Conservation (phyloP, 2,329 filamentous ascomycete species). For the Rosellinia necatrix region DNA sequence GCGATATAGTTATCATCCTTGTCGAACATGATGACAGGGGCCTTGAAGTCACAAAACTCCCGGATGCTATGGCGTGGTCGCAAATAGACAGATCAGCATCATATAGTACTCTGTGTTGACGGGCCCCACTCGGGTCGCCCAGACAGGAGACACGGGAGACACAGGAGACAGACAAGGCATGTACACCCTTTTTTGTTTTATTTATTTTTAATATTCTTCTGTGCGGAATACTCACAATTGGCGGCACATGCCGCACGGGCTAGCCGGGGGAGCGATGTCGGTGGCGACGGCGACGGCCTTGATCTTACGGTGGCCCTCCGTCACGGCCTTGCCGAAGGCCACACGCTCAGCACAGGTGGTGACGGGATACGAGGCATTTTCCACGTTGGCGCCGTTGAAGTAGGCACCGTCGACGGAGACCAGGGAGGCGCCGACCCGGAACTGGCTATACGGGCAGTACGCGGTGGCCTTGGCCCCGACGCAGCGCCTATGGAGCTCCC, state of each 20-base stretch:
- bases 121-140: too few relatives aligned
- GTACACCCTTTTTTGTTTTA: too few relatives aligned
- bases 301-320: conserved; percentile 61
- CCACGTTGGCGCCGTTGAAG: conserved; percentile 82
- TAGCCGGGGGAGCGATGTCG: conserved; percentile 70
- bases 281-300: conserved; percentile 85
- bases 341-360: conserved; percentile 95
- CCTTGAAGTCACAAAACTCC: conserved; percentile 71
- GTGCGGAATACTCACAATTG: conserved; percentile 89
- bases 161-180: too few relatives aligned
- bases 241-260: conserved; percentile 94
- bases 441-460: conserved; percentile 92
- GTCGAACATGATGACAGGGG: conserved; percentile 92
- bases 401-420: conserved; percentile 59
- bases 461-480: conserved; percentile 75
- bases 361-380: conserved; percentile 92
- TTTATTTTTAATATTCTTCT: too few relatives aligned
- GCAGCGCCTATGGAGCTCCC: conserved; percentile 64
- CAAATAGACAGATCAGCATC: conserved; percentile 8
- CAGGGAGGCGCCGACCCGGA: conserved; percentile 85
- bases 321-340: conserved; percentile 81
- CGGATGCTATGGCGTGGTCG: conserved; percentile 60
- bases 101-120: too few relatives aligned
- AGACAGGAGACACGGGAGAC: too few relatives aligned
- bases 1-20: conserved; percentile 75